These are phyloP conservation scores for Hymenoscyphus fructigenus DNA, from an alignment of 2,329 filamentous ascomycete species.

Conservation along the genomic window DNA sequence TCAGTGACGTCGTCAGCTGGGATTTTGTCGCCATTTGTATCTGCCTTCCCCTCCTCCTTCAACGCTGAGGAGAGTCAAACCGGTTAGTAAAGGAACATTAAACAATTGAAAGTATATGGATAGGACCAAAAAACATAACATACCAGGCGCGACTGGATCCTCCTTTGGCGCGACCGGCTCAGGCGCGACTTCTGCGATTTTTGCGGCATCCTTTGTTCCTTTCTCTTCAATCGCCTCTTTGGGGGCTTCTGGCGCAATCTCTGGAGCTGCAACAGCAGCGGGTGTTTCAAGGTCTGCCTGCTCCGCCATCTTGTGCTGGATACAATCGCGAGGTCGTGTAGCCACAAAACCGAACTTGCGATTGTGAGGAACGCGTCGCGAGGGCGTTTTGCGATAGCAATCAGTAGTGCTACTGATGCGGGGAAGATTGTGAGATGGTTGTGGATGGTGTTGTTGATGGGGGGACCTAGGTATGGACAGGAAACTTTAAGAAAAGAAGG, in stretches of 20 bases:
- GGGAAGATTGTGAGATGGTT: slow-evolving; percentile 23
- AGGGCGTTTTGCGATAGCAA: background rate
- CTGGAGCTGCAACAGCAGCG: slow-evolving; percentile 21
- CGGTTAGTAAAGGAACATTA: slow-evolving; percentile 21
- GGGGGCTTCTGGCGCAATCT: slow-evolving; percentile 13
- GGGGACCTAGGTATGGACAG: background rate
- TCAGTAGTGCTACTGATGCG: background rate
- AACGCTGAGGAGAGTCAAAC: slow-evolving; percentile 23
- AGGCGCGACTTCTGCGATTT: slow-evolving; percentile 22
- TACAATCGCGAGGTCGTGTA: slow-evolving; percentile 11
- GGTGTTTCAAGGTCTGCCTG: slow-evolving; percentile 14
- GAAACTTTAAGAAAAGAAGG: background rate
- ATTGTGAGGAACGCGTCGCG: slow-evolving; percentile 11
- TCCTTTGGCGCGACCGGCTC: slow-evolving; percentile 31
- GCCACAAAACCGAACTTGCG: slow-evolving; percentile 10
- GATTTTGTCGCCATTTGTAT: slow-evolving; percentile 28
- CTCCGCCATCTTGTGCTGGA: slow-evolving; percentile 34
- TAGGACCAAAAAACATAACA: slow-evolving; percentile 11
- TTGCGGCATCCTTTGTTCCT: slow-evolving; percentile 20
- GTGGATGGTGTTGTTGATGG: background rate
- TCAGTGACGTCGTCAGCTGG: slow-evolving; percentile 23
- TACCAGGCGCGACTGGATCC: slow-evolving; percentile 24
- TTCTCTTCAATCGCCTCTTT: slow-evolving; percentile 11
- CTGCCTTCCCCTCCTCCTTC: slow-evolving; percentile 12
- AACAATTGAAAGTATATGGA: background rate